Base-by-base conservation (phyloP, 1,139 yeast genomes). In the Suhomyces chickasaworum region DNA sequence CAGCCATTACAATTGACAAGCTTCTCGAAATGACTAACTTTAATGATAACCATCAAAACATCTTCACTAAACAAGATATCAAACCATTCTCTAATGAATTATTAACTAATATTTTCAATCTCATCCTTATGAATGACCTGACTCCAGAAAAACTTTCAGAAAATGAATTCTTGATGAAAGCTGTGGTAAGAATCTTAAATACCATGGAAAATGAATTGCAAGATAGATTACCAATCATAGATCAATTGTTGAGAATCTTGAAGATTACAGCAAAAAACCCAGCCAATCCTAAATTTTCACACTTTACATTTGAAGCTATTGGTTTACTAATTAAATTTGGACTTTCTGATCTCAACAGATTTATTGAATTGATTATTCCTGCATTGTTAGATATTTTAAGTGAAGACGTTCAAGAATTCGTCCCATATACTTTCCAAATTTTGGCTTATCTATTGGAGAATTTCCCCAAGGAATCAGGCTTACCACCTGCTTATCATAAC, bases 121-220 rank as follows among this genome's bases (percentile, higher is more conserved):
- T 90, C 44, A 84, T 93, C 46, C 72, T 83, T 47, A 71, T 75
- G 45, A 81, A 80, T 49, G 77, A 79, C 31, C 48, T 54, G 15
- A 73, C 90, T 0, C 97, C 98, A 0, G 97, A 91, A 63, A 91
- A 90, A 61, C 73, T 95, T 50, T 93, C 98, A 0, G 98, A 93
- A 63, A 95, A 95, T 65, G 99, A 95, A 61, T 93, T 89, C 61
- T 73, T 93, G 61, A 86, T 93, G 83, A 89, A 87, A 62, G 82
- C 96, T 54, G 73, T 89, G 4, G 89, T 90, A 91, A 79, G 98
- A 58, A 83, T 91, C 6, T 70, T 93, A 48, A 75, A 84, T 49
- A 84, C 91, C 4, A 77, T 88, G 16, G 95, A 89, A 60, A 89
- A 87, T 48, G 65, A 81, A 1, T 59, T 83, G 15, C 62, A 68